These are phyloP conservation scores for Coniosporium apollinis DNA, from an alignment of 495 filamentous ascomycete genomes.

Conservation along the genomic window DNA sequence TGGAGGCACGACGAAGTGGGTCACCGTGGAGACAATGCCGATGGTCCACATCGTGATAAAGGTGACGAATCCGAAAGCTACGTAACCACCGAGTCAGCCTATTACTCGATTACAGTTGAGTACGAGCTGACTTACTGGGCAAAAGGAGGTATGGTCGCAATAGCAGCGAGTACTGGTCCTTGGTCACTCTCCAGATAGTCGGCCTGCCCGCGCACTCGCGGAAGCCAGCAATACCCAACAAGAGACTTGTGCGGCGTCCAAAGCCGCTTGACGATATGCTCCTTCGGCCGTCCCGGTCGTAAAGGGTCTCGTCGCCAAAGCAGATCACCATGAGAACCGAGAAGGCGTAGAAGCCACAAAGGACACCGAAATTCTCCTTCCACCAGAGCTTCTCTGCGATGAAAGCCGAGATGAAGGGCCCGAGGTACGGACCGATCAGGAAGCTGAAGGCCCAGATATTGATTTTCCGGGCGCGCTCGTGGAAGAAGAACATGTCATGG, in stretches of 20 bases:
- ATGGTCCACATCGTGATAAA: conserved; percentile 21
- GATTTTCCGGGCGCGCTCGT: conserved; percentile 33
- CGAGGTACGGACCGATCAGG: conserved; percentile 29
- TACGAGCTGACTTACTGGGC: conserved; percentile 9
- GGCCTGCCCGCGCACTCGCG: conserved; percentile 7
- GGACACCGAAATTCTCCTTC: conserved; percentile 29
- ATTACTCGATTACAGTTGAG: neutral
- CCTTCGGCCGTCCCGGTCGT: conserved; percentile 12
- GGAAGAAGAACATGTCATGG: conserved; percentile 30
- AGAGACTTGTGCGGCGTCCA: conserved; percentile 6
- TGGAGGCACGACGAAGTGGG: conserved; percentile 22
- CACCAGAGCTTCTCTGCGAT: conserved; percentile 23
- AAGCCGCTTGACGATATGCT: conserved; percentile 6
- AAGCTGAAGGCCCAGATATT: conserved; percentile 34
- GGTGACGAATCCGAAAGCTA: conserved; percentile 6
- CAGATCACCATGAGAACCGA: conserved; percentile 27
- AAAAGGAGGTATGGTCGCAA: conserved; percentile 18
- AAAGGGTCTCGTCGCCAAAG: conserved; percentile 34
- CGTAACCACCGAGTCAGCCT: neutral
- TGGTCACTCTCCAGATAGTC: conserved; percentile 10
- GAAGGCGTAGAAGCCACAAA: conserved; percentile 30
- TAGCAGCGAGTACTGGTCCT: conserved; percentile 11
- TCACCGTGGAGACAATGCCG: conserved; percentile 19
- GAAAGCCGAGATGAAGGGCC: conserved; percentile 30
- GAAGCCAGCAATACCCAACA: conserved; percentile 16